Evolutionary conservation across 2,329 filamentous ascomycete genomes (phyloP).

Genomic region (Penicillium sp.): DNA sequence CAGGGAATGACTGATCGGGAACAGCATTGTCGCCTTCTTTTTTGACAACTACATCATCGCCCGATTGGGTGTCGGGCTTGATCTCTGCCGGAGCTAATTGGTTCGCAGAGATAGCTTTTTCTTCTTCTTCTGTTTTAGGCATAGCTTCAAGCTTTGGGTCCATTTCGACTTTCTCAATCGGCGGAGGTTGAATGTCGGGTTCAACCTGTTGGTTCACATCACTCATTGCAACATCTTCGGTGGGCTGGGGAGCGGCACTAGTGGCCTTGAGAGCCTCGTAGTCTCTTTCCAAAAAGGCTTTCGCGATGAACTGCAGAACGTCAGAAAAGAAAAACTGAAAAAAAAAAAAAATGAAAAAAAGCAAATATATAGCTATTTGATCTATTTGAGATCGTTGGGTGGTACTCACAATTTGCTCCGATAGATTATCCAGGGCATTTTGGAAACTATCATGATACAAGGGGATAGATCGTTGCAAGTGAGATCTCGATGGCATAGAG

Average conservation of each 20-base stretch:
- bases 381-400: neutral
- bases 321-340: slow-evolving; percentile 7
- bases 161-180: slow-evolving; percentile 20
- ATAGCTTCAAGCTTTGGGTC: slow-evolving; percentile 18
- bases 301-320: slow-evolving; percentile 41
- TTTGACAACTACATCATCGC: slow-evolving; percentile 23
- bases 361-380: neutral
- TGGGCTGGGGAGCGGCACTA: slow-evolving; percentile 29
- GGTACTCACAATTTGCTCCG: slow-evolving; percentile 44
- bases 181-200: slow-evolving; percentile 16
- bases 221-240: slow-evolving; percentile 34
- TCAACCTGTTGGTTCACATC: slow-evolving; percentile 22
- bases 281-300: slow-evolving; percentile 45
- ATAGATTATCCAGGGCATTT: slow-evolving; percentile 41
- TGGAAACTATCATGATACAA: slow-evolving; percentile 42
- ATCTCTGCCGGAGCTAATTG: slow-evolving; percentile 17
- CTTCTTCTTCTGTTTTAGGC: slow-evolving; percentile 18
- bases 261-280: slow-evolving; percentile 39
- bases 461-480: slow-evolving; percentile 42
- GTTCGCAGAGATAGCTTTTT: slow-evolving; percentile 11
- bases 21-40: slow-evolving; percentile 22
- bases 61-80: slow-evolving; percentile 7
- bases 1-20: slow-evolving; percentile 28
- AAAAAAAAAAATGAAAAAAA: neutral
- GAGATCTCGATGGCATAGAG: slow-evolving; percentile 35